Base-by-base conservation (phyloP, 2,329 filamentous ascomycete genomes). In the Xylariales sp. region DNA sequence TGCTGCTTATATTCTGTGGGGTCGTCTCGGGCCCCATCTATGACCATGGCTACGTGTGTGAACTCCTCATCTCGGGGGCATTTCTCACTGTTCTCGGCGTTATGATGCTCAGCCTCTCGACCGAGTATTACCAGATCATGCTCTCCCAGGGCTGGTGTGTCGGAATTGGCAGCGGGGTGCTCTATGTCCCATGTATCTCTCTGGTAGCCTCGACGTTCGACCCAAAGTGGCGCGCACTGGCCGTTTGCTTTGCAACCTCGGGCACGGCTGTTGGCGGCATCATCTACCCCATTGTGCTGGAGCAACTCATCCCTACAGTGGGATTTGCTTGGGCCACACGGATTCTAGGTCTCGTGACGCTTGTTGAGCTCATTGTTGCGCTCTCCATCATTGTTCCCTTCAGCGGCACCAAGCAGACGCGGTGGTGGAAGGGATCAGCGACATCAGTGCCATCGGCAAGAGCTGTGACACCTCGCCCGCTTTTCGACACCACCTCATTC, bases 161-260 rank as follows among this genome's bases (percentile, higher is more conserved):
- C 29, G 70, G 65, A 3, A 33, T 70, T 5, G 67, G 63, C 0
- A 57, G 59, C 29, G 67, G 68, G 0, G 54, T 60, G 11, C 38
- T 65, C 5, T 70, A 69, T 32, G 60, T 57, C 23, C 66, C 67
- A 1, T 46, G 52, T 0, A 15, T 71, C 5, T 46, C 61, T 2
- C 29, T 70, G 1, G 43, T 67, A 4, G 57, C 55, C 4, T 63
- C 64, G 0, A 70, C 70, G 40, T 72, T 71, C 43, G n/a, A n/a
- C n/a, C 49, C 47, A 30, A 30, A 8, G 8, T 8, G 29, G 16
- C 11, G 29, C 11, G 11, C 29, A 16, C 8, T 30, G 7, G 29
- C 29, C 15, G 11, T 30, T 15, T 10, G 29, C 8, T 30, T 10
- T 15, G 29, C 29, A 8, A 12, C 29, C 11, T 12, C 29, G 10